phyloP scores from a whole-genome alignment of 192 early-diverging fungal species.

The Entophlyctis helioformis region DNA sequence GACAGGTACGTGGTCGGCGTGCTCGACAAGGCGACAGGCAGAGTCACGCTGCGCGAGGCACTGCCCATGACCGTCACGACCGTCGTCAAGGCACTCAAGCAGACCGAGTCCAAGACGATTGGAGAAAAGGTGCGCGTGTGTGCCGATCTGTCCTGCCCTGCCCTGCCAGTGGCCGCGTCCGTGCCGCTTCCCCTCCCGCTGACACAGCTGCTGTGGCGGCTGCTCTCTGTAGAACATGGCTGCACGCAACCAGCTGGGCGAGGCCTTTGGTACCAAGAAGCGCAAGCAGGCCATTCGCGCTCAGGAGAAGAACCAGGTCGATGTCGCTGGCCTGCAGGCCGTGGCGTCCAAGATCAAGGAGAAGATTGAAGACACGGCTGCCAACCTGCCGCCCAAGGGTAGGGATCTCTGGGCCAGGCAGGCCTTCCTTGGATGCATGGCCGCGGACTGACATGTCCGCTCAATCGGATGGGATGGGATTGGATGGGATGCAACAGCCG shows the following conservation, averaged over 20 bases:
- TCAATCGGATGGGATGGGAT: too few relatives aligned
- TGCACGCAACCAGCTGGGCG: slow-evolving; percentile 71
- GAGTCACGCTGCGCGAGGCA: slow-evolving; percentile 58
- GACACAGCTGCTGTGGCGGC: too few relatives aligned
- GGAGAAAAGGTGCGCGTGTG: slow-evolving; percentile 21
- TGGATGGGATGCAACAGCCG: too few relatives aligned
- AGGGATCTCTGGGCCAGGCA: too few relatives aligned
- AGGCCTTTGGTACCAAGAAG: slow-evolving; percentile 91
- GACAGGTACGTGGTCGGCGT: slow-evolving; percentile 74
- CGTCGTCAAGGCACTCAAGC: slow-evolving; percentile 59
- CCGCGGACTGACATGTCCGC: too few relatives aligned
- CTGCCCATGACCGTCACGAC: slow-evolving; percentile 52
- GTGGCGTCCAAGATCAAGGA: slow-evolving; percentile 54
- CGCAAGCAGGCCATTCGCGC: slow-evolving; percentile 66
- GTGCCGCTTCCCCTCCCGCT: too few relatives aligned
- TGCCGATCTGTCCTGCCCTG: neutral
- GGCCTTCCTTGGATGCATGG: too few relatives aligned
- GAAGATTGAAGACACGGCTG: slow-evolving; percentile 55
- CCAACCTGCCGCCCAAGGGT: slow-evolving; percentile 47
- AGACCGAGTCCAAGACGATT: slow-evolving; percentile 26
- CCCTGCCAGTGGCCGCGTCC: neutral
- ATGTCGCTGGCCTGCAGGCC: slow-evolving; percentile 51
- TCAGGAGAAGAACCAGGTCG: slow-evolving; percentile 76
- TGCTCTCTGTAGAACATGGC: slow-evolving; percentile 21
- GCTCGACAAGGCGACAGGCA: slow-evolving; percentile 52